These are phyloP conservation scores for Termitomyces sp. DNA, from an alignment of 768 basidiomycete species.

Conservation along the genomic window DNA sequence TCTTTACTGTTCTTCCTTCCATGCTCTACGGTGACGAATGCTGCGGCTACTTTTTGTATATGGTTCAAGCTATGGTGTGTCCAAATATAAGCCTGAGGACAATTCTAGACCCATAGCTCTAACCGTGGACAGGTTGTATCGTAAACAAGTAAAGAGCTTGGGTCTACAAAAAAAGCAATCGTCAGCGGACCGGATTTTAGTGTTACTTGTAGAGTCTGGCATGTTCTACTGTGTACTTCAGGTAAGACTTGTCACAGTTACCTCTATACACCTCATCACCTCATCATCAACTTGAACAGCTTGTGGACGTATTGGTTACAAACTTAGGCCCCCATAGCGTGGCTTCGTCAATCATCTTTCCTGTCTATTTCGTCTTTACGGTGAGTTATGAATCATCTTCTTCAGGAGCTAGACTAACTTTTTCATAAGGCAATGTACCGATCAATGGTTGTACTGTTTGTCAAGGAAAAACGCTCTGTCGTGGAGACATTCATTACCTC, in stretches of 20 bases:
- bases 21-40: neutral
- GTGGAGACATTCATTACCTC: neutral
- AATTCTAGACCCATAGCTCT: neutral
- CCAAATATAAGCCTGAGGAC: too few species aligned
- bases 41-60: constrained; percentile 1
- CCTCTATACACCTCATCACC: neutral
- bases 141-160: neutral
- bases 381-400: neutral
- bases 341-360: neutral
- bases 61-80: constrained; percentile 1
- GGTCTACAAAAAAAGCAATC: neutral
- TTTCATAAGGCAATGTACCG: neutral
- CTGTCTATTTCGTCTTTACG: neutral
- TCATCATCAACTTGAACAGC: neutral
- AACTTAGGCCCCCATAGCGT: neutral
- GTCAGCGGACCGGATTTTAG: neutral
- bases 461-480: neutral
- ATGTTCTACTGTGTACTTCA: neutral
- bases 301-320: neutral
- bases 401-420: neutral
- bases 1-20: neutral
- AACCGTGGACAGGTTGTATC: neutral
- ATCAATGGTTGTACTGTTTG: neutral
- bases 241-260: neutral
- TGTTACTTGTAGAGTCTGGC: constrained; percentile 3